Evolutionary conservation across 768 basidiomycete genomes (phyloP), one percentile per base, ranked within the genome.

Genomic region (Leccinum boreale): DNA sequence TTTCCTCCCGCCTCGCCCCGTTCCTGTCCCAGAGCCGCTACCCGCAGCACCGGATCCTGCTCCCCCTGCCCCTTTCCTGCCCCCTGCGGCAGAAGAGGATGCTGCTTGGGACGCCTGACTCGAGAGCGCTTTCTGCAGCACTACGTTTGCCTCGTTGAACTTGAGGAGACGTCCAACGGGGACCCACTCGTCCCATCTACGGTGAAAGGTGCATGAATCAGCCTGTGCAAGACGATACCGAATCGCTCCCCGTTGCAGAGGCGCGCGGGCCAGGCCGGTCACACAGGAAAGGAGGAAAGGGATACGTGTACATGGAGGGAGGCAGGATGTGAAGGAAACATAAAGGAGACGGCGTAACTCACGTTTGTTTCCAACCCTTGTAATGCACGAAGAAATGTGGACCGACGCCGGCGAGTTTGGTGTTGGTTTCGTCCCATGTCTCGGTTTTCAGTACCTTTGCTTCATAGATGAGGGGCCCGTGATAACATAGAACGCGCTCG

Each of bases 331-430:
- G 51, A n/a, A n/a, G 35, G 26, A 49, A 23, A 28, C 46, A 48
- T 52, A 42, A 49, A 31, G 2, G 31, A 12, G 35, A 46, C 14
- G 45, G 31, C 24, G 10, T 21, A 77, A 31, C 84, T 63, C 70
- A 95, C 93, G 92, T 95, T 73, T 93, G 90, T 72, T 98, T 99
- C 97, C 97, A 99, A 9, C 97, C 97, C 74, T 98, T 97, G 80
- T 99, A 99, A 73, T 99, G 97, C 39, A 99, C 95, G 59, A 90
- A 87, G 74, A 92, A 98, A 66, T 96, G 92, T 4, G 85, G 83
- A 6, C 95, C 96, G 3, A 81, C 72, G 10, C 73, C 70, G 6
- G 85, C 84, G 5, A 82, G 79, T 44, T 82, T 78, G 1, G 86
- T 82, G 55, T 78, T 85, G 17, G 78, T 73, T 64, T 88, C 86